Base-by-base conservation (phyloP, 371 early-diverging fungal genomes). In the Smittium mucronatum region DNA sequence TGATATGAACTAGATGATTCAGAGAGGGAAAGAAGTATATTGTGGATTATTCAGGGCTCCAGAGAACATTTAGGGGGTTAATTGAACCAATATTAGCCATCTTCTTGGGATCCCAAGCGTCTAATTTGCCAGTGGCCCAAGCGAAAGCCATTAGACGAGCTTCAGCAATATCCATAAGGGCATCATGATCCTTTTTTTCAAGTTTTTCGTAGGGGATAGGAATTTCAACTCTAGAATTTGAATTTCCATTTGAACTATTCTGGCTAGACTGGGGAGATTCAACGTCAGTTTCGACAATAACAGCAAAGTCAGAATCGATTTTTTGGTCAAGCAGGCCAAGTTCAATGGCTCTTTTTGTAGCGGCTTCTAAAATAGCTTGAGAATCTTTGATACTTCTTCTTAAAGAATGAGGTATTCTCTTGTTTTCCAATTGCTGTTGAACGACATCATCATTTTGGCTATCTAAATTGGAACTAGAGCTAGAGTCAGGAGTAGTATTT, bases 141-240 rank as follows among this genome's bases (percentile, higher is more conserved):
- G 75, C 79, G 59, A 85, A 75, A 0, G 84, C 81, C 58, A 82
- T 70, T 32, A 84, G 74, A n/a, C 85, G 75, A 34, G 77, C 70
- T 71, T 83, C 83, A 5, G 85, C 78, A 58, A 85, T 80, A 57
- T 76, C 75, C n/a, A 72, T 71, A 31, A 82, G 72, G 8, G 78
- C 72, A 29, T 79, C 75, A 30, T 75, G 70, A 34, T 73, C 78
- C 68, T 75, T 71, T 33, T 75, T 72, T 58, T 80, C 80, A 0
- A 80, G 72, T n/a, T 73, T 72, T 2, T 68, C 15, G 67, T 84
- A 85, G 1, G 76, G 79, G 8, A 78, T 74, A 29, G 63, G 65
- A 25, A 70, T 64, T 1, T 36, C 25, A 21, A 34, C 36, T 31
- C 31, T 30, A 25, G 36, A 2, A 31, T 28, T 2, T 34, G 65